Conservation (phyloP, 2,329 filamentous ascomycete species). For the Penicillium frequentans region DNA sequence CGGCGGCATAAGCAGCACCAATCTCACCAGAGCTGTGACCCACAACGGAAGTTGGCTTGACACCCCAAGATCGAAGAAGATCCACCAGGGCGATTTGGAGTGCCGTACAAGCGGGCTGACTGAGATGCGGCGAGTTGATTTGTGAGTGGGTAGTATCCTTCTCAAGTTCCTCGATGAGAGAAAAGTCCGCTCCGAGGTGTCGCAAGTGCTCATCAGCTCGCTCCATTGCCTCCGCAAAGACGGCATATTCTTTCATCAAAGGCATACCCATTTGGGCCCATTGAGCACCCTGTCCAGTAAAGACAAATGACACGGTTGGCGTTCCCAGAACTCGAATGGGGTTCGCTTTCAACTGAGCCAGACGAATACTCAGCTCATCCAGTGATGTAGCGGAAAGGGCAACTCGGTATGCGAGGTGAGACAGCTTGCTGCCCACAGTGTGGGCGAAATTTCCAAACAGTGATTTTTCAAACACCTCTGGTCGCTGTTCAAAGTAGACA, state of each 20-base stretch:
- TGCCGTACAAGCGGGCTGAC: slow-evolving; percentile 22
- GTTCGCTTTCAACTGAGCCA: slow-evolving; percentile 24
- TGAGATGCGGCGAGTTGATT: slow-evolving; percentile 20
- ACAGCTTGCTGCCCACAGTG: slow-evolving; percentile 26
- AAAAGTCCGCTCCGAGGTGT: slow-evolving; percentile 19
- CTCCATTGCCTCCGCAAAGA: slow-evolving; percentile 19
- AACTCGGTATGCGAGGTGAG: slow-evolving; percentile 27
- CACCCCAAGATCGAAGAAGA: slow-evolving; percentile 19
- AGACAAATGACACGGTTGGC: slow-evolving; percentile 19
- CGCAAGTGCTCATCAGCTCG: slow-evolving; percentile 15
- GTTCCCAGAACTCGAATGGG: slow-evolving; percentile 18
- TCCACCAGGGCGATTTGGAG: slow-evolving; percentile 22
- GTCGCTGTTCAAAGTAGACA: slow-evolving; percentile 26
- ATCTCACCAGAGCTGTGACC: slow-evolving; percentile 26
- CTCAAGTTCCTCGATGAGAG: slow-evolving; percentile 16
- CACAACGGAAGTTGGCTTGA: slow-evolving; percentile 17
- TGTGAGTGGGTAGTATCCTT: slow-evolving; percentile 10
- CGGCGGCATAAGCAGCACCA: slow-evolving; percentile 23
- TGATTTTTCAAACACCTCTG: slow-evolving; percentile 23
- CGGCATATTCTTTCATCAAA: slow-evolving; percentile 22
- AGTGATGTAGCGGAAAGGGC: slow-evolving; percentile 21
- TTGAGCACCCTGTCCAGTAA: slow-evolving; percentile 25
- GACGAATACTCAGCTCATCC: slow-evolving; percentile 21
- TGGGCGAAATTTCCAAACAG: slow-evolving; percentile 27
- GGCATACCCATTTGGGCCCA: slow-evolving; percentile 26